phyloP scores from a whole-genome alignment of 306 rosid genomes.

The Trifolium subterraneum region DNA sequence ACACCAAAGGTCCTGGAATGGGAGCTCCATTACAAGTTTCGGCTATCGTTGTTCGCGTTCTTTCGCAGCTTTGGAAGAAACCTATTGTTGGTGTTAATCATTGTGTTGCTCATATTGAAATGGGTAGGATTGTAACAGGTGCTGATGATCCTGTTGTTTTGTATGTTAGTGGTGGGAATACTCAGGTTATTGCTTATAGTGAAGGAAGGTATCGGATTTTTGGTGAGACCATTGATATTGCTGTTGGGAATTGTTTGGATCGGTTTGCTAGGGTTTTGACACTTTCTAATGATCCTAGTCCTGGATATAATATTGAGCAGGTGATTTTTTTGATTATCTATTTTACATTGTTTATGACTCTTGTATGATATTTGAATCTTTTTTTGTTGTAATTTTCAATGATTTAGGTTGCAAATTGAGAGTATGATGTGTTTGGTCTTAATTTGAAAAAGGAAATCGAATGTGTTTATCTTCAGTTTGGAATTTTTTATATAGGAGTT shows the following conservation, averaged over 20 bases:
- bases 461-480: no score
- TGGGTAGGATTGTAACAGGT: slow-evolving; percentile 94
- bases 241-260: slow-evolving; percentile 96
- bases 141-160: slow-evolving; percentile 91
- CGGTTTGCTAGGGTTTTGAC: slow-evolving; percentile 84
- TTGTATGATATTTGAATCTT: neutral
- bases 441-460: no score
- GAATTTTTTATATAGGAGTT: no score
- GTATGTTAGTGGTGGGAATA: slow-evolving; percentile 96
- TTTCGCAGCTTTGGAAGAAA: slow-evolving; percentile 86
- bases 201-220: slow-evolving; percentile 89
- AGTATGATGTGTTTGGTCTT: no score
- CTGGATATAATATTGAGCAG: slow-evolving; percentile 94
- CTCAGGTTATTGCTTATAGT: slow-evolving; percentile 94
- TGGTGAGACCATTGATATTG: slow-evolving; percentile 94
- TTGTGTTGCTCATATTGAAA: slow-evolving; percentile 95
- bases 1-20: slow-evolving; percentile 97
- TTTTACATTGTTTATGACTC: neutral
- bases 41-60: slow-evolving; percentile 81
- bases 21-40: slow-evolving; percentile 92
- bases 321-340: slow-evolving; percentile 42
- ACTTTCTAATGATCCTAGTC: slow-evolving; percentile 88
- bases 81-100: slow-evolving; percentile 91
- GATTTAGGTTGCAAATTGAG: no score
- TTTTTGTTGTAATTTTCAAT: no score